Conservation (phyloP, 2,329 filamentous ascomycete species). For the Paraphoma chrysanthemicola region DNA sequence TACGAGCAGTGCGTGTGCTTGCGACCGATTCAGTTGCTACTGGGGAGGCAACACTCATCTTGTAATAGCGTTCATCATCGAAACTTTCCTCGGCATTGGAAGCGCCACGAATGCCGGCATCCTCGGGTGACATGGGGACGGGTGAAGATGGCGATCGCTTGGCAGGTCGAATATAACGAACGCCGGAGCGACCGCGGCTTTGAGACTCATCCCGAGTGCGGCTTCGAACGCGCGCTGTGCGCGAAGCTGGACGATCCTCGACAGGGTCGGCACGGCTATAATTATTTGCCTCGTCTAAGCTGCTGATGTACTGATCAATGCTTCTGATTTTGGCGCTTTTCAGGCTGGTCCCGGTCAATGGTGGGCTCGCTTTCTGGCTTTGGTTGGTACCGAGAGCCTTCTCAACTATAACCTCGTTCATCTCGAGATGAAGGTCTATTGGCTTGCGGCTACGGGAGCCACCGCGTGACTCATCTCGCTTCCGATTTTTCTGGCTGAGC, state of each 20-base stretch:
- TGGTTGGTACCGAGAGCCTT: slow-evolving; percentile 37
- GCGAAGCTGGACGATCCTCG: slow-evolving; percentile 55
- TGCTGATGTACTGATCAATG: slow-evolving; percentile 85
- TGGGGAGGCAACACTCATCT: slow-evolving; percentile 46
- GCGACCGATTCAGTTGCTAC: slow-evolving; percentile 46
- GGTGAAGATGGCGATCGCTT: slow-evolving; percentile 93
- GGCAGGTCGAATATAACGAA: slow-evolving; percentile 73
- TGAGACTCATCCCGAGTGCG: slow-evolving; percentile 67
- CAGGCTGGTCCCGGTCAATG: slow-evolving; percentile 57
- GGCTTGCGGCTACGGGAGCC: slow-evolving; percentile 82
- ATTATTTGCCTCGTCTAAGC: slow-evolving; percentile 77
- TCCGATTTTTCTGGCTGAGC: slow-evolving; percentile 71
- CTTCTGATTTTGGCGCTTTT: slow-evolving; percentile 67
- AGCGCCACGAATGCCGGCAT: slow-evolving; percentile 60
- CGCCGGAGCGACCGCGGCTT: slow-evolving; percentile 71
- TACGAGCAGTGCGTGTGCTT: slow-evolving; percentile 44
- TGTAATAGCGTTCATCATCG: slow-evolving; percentile 58
- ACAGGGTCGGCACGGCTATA: slow-evolving; percentile 54
- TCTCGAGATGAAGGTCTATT: slow-evolving; percentile 65
- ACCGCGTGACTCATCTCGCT: slow-evolving; percentile 67
- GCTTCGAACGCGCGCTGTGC: slow-evolving; percentile 55
- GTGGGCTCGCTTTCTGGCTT: slow-evolving; percentile 62
- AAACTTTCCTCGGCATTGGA: slow-evolving; percentile 54
- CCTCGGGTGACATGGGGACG: slow-evolving; percentile 92
- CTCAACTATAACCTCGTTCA: slow-evolving; percentile 53